phyloP scores from a whole-genome alignment of 2,329 filamentous ascomycete species.

The Sporothrix phasma region DNA sequence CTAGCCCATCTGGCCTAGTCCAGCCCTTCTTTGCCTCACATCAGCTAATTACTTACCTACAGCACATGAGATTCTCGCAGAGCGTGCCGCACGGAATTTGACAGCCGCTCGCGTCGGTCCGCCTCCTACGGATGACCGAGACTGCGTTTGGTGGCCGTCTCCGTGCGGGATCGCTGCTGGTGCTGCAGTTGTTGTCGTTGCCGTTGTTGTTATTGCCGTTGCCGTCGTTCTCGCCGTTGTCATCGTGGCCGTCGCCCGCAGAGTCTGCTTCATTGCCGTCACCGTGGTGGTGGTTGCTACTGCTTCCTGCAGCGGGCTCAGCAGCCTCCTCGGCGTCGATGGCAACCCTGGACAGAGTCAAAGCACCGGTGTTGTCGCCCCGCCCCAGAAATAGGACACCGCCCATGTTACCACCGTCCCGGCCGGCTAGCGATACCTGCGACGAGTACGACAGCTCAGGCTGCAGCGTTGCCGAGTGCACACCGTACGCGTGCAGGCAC shows the following conservation, averaged over 20 bases:
- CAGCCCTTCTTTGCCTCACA: neutral
- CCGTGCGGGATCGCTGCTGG: neutral
- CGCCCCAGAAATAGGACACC: neutral
- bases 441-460: constrained; percentile 39
- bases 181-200: neutral
- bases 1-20: too few relatives aligned
- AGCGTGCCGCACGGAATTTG: constrained; percentile 41
- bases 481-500: constrained; percentile 63
- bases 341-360: neutral
- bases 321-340: neutral
- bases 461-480: constrained; percentile 62
- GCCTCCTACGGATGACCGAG: constrained; percentile 21
- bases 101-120: constrained; percentile 31
- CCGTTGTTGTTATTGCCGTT: neutral
- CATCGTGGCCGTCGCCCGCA: too few relatives aligned
- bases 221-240: neutral
- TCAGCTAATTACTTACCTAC: constrained; percentile 22
- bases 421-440: neutral
- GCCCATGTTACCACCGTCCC: too few relatives aligned
- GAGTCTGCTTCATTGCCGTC: neutral
- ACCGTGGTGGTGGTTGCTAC: neutral
- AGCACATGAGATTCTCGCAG: constrained; percentile 45
- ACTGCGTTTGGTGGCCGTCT: constrained; percentile 7
- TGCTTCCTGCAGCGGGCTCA: neutral
- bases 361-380: neutral